Percentiles rank a stretch among this genome's conserved stretches.
Conservation (phyloP, 2,329 filamentous ascomycete species). For the Curvularia eragrostidis region DNA sequence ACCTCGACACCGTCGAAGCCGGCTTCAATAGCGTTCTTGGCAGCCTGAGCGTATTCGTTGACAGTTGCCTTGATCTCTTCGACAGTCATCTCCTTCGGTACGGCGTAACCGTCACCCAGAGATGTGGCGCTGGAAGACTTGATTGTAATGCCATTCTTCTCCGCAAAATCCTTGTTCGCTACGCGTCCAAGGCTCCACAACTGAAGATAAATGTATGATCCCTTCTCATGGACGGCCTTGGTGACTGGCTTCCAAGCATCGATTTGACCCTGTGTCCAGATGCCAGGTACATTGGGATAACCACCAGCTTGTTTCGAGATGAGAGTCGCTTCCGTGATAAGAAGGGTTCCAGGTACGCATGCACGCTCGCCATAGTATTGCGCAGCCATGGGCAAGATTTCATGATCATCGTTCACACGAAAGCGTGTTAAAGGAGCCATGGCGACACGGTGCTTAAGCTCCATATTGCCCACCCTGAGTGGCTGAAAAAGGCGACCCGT, state of each 20-base stretch:
- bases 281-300: slow-evolving; percentile 63
- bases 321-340: slow-evolving; percentile 66
- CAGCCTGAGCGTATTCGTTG: slow-evolving; percentile 51
- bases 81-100: slow-evolving; percentile 48
- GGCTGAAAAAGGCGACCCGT: slow-evolving; percentile 44
- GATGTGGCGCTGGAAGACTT: slow-evolving; percentile 43
- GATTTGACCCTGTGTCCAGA: slow-evolving; percentile 58
- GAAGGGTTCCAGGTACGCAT: slow-evolving; percentile 60
- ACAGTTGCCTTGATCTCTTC: slow-evolving; percentile 51
- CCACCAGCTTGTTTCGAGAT: slow-evolving; percentile 57
- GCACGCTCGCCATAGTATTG: slow-evolving; percentile 64
- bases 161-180: slow-evolving; percentile 50
- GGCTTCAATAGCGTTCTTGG: slow-evolving; percentile 56
- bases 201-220: slow-evolving; percentile 67
- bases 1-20: slow-evolving; percentile 69
- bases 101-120: slow-evolving; percentile 53
- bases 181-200: slow-evolving; percentile 68
- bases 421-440: slow-evolving; percentile 51
- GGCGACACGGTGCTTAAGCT: slow-evolving; percentile 45
- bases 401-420: slow-evolving; percentile 56
- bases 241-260: slow-evolving; percentile 67
- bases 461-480: slow-evolving; percentile 44
- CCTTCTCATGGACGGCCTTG: slow-evolving; percentile 68
- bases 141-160: slow-evolving; percentile 46
- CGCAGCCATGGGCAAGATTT: slow-evolving; percentile 51